phyloP scores from a whole-genome alignment of 352 stramenopile species.

The Sclerospora graminicola region DNA sequence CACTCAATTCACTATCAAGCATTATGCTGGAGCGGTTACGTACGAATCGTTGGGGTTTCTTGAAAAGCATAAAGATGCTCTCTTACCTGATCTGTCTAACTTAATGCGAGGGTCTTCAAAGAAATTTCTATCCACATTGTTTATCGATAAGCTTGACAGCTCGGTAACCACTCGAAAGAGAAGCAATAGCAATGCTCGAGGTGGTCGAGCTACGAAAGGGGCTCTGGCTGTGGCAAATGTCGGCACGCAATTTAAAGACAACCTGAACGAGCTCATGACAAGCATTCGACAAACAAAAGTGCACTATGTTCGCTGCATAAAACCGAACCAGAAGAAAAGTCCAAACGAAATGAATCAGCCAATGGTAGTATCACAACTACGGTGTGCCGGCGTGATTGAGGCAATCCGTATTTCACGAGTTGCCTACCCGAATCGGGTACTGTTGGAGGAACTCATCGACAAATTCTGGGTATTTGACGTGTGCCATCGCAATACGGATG shows the following conservation, averaged over 20 bases:
- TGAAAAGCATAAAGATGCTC: conserved; percentile 92
- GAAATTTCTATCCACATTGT: conserved; percentile 39
- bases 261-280: conserved; percentile 89
- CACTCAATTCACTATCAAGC: conserved; percentile 87
- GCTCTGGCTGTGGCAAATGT: conserved; percentile 54
- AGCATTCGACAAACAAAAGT: conserved; percentile 92
- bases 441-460: conserved; percentile 72
- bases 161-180: conserved; percentile 11
- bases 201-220: conserved; percentile 30
- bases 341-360: conserved; percentile 75
- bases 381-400: conserved; percentile 97
- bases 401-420: conserved; percentile 96
- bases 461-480: conserved; percentile 73
- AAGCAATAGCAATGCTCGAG: conserved; percentile 16
- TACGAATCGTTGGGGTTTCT: conserved; percentile 91
- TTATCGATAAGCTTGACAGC: conserved; percentile 31
- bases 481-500: conserved; percentile 24
- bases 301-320: conserved; percentile 99
- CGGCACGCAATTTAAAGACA: conserved; percentile 81
- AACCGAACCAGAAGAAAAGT: conserved; percentile 96
- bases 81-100: conserved; percentile 89
- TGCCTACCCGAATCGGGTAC: conserved; percentile 95
- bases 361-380: conserved; percentile 92
- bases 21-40: conserved; percentile 89
- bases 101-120: conserved; percentile 65